Percentiles rank a stretch among this genome's conserved stretches.
Conservation (phyloP, 2,329 filamentous ascomycete species). For the Neofusicoccum sp. region DNA sequence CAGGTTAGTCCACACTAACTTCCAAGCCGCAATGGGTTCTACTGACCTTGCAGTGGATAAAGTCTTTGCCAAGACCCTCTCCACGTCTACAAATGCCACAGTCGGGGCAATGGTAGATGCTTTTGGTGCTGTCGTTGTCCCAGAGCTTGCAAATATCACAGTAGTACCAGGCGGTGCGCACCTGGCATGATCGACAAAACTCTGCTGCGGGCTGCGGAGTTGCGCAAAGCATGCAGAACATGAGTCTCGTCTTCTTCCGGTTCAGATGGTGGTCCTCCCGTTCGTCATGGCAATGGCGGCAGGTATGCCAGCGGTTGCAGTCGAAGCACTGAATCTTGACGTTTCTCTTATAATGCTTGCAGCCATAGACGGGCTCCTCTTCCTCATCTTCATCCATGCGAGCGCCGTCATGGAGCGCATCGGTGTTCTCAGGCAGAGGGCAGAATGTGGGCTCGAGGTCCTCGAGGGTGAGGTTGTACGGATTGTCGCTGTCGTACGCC, state of each 20-base stretch:
- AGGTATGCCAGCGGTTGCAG: constrained; percentile 91
- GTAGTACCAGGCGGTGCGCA: constrained; percentile 83
- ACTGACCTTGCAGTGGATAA: constrained; percentile 91
- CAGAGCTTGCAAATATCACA: constrained; percentile 94
- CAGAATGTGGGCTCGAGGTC: constrained; percentile 18
- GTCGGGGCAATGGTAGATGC: constrained; percentile 94
- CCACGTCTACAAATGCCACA: constrained; percentile 95
- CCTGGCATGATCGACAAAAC: constrained; percentile 74
- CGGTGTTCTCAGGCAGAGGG: constrained; percentile 21
- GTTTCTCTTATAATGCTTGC: constrained; percentile 91
- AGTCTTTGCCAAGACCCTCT: constrained; percentile 91
- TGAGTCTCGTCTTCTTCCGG: constrained; percentile 83
- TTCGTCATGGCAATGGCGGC: constrained; percentile 89
- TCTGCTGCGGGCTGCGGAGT: constrained; percentile 82
- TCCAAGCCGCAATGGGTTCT: neutral
- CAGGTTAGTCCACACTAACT: constrained; percentile 29
- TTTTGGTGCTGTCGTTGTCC: constrained; percentile 89
- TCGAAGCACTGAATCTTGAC: constrained; percentile 93
- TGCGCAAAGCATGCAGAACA: constrained; percentile 96
- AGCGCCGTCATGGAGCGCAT: constrained; percentile 40
- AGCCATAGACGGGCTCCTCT: constrained; percentile 63
- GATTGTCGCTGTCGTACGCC: constrained; percentile 37
- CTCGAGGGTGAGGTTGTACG: constrained; percentile 35
- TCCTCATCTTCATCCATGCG: constrained; percentile 55
- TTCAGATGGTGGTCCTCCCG: constrained; percentile 78